Conservation (phyloP, 306 rosid genomes). For the Alnus glutinosa region DNA sequence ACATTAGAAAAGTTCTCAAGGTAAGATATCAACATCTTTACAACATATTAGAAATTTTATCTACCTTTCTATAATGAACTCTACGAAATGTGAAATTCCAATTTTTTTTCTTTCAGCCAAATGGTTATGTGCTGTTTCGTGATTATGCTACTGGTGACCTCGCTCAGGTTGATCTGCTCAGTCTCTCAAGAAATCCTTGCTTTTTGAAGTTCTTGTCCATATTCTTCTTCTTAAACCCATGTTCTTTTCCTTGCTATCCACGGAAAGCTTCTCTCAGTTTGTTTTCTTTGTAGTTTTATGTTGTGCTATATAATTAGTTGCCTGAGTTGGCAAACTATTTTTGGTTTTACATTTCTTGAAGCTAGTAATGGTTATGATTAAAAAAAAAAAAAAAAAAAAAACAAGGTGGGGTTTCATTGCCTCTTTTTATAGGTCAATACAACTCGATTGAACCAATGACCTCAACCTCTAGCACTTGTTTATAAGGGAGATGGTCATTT, state of each 20-base stretch:
- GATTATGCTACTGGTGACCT: constrained; percentile 96
- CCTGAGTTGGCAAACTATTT: background rate
- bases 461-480: background rate
- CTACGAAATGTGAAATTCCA: constrained; percentile 24
- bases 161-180: constrained; percentile 75
- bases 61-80: constrained; percentile 7
- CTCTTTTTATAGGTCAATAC: background rate
- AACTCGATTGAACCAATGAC: background rate
- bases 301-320: background rate
- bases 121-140: constrained; percentile 74
- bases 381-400: background rate
- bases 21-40: constrained; percentile 33
- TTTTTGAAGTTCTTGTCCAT: background rate
- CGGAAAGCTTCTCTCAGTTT: background rate
- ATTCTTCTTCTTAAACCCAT: background rate
- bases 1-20: constrained; percentile 73
- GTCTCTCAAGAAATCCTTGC: background rate
- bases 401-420: background rate
- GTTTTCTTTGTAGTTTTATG: background rate
- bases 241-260: background rate
- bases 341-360: background rate
- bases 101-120: constrained; percentile 52
- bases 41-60: constrained; percentile 18
- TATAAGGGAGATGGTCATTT: background rate
- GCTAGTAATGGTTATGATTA: background rate